phyloP scores from a whole-genome alignment of 2,329 filamentous ascomycete genomes.

The Sphaerulina musiva region DNA sequence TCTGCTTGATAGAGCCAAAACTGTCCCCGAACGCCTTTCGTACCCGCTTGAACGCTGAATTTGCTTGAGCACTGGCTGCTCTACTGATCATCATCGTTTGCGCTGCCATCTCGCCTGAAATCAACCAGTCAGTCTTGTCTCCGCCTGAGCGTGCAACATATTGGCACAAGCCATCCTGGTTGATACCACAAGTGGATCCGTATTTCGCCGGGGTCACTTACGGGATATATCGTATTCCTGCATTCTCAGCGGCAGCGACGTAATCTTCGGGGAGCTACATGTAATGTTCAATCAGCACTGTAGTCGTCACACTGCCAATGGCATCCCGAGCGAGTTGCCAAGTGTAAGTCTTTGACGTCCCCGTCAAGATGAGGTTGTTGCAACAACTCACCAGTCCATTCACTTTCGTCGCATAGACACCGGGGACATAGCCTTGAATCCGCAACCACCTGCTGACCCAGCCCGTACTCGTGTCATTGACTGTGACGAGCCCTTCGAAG shows the following conservation, averaged over 20 bases:
- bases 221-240: slow-evolving; percentile 57
- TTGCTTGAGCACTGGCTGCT: background rate
- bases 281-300: background rate
- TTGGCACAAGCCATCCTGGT: background rate
- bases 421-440: slow-evolving; percentile 77
- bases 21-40: background rate
- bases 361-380: background rate
- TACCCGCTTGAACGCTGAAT: slow-evolving; percentile 2
- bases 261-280: slow-evolving; percentile 51
- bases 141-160: too few relatives aligned
- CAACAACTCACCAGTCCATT: slow-evolving; percentile 59
- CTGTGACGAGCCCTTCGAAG: slow-evolving; percentile 84
- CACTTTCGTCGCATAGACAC: slow-evolving; percentile 92
- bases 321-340: too few relatives aligned
- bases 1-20: background rate
- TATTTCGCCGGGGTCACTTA: slow-evolving; percentile 29
- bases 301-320: too few relatives aligned
- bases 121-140: background rate
- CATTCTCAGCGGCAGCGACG: slow-evolving; percentile 50
- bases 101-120: slow-evolving; percentile 19
- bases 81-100: slow-evolving; percentile 17
- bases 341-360: too few relatives aligned
- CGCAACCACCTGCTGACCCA: slow-evolving; percentile 98
- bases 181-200: background rate
- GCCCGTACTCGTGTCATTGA: slow-evolving; percentile 72